Evolutionary conservation across 2,329 filamentous ascomycete species (phyloP).

Genomic region (Talaromyces pinophilus): DNA sequence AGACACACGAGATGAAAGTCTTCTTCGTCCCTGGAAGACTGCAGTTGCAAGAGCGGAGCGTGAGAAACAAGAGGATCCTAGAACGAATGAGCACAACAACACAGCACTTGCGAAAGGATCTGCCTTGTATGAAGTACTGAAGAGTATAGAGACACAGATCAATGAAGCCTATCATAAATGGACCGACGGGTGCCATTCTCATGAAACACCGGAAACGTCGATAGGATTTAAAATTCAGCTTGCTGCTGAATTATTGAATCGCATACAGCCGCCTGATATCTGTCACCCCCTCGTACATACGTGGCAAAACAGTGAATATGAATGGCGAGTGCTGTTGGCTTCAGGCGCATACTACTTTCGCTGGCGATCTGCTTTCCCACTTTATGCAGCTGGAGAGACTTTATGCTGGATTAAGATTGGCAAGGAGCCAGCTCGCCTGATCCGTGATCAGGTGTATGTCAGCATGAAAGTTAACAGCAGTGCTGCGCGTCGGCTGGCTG

Average conservation of each 20-base stretch:
- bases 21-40: slow-evolving; percentile 37
- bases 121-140: slow-evolving; percentile 27
- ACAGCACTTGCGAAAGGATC: slow-evolving; percentile 9
- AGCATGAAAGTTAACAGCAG: slow-evolving; percentile 39
- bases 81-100: background rate
- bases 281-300: slow-evolving; percentile 38
- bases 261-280: slow-evolving; percentile 34
- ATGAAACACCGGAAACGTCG: background rate
- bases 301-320: slow-evolving; percentile 36
- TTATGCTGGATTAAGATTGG: slow-evolving; percentile 38
- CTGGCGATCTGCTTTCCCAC: slow-evolving; percentile 29
- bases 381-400: slow-evolving; percentile 38
- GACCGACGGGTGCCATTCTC: slow-evolving; percentile 18
- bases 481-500: slow-evolving; percentile 31
- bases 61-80: slow-evolving; percentile 18
- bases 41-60: slow-evolving; percentile 28
- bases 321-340: slow-evolving; percentile 41
- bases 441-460: slow-evolving; percentile 33
- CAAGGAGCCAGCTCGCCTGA: slow-evolving; percentile 29
- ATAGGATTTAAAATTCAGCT: slow-evolving; percentile 27
- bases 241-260: slow-evolving; percentile 32
- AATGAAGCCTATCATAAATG: slow-evolving; percentile 28
- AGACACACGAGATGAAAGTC: slow-evolving; percentile 36
- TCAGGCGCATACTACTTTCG: slow-evolving; percentile 39
- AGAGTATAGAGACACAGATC: slow-evolving; percentile 28